Conservation (phyloP, 345 rosid species). For the Euphorbia peplus region DNA sequence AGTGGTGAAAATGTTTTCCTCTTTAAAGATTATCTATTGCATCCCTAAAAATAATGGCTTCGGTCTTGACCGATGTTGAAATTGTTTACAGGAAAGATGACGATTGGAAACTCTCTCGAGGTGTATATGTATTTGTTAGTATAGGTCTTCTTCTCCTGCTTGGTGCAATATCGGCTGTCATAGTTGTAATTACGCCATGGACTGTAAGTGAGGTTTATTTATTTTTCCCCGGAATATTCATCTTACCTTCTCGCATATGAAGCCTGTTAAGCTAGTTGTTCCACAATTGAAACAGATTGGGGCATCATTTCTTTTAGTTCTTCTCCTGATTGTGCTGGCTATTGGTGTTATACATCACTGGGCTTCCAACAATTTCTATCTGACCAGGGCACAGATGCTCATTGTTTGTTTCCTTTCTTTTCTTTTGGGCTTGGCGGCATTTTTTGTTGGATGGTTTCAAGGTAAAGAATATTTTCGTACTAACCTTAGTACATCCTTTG, state of each 20-base stretch:
- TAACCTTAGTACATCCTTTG: conserved; percentile 15
- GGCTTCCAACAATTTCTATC: conserved; percentile 98
- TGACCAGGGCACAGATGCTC: conserved; percentile 85
- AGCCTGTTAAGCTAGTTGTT: conserved; percentile 29
- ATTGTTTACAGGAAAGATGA: conserved; percentile 88
- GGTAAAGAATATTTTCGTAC: conserved; percentile 38
- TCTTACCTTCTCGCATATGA: conserved; percentile 14
- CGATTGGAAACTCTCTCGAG: conserved; percentile 89
- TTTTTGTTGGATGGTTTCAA: conserved; percentile 85
- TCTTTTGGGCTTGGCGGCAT: conserved; percentile 97
- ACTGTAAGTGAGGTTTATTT: conserved; percentile 54
- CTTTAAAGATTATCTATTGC: background rate
- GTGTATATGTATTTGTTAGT: conserved; percentile 71
- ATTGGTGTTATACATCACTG: conserved; percentile 93
- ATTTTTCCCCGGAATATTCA: conserved; percentile 7
- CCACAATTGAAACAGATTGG: conserved; percentile 65
- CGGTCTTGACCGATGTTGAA: conserved; percentile 18
- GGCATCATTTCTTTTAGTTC: conserved; percentile 81
- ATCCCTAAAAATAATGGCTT: background rate
- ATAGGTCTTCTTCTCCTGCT: conserved; percentile 93
- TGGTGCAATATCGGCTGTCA: conserved; percentile 90
- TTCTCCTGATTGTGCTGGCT: conserved; percentile 83
- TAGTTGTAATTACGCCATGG: conserved; percentile 79
- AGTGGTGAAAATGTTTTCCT: background rate
- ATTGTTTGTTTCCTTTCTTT: conserved; percentile 88